Evolutionary conservation across 2,329 filamentous ascomycete genomes (phyloP), one percentile per base, ranked within the genome.

Genomic region (Aureobasidium melanogenum): DNA sequence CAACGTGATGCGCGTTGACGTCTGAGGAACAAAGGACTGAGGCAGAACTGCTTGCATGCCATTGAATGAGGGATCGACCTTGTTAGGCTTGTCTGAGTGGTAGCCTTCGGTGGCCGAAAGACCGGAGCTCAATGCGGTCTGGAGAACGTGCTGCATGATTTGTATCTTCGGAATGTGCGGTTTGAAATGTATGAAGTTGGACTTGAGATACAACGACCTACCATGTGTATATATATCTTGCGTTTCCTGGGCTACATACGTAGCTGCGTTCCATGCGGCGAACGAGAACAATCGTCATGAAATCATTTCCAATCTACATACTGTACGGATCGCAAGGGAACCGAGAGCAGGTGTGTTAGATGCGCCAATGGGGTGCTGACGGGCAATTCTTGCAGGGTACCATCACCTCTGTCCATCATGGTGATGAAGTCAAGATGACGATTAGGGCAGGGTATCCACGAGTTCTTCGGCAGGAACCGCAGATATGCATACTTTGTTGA

Each of bases 111-210:
- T 65, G 5, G 68, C 67, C 34, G 68, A 69, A 34, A 66, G 50
- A 30, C 65, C 65, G 12, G 52, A 15, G 30, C 59, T 26, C 3
- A 70, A 63, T 26, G 66, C 66, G 24, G 65, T 63, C 48, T 70
- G 67, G 17, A 70, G 66, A 19, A 67, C 62, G 61, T 69, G 63
- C 52, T 69, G 67, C 68, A 69, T 69, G 12, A n/a, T 63, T 36
- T 32, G 7, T 14, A n/a, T 47, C 10, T 30, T 56, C n/a, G 5
- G 19, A 19, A 10, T 30, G 28, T 30, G 7, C 7, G 19, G 32
- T 46, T 46, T 38, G 30, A 28, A 2, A n/a, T 32, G 19, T 36
- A n/a, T 10, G n/a, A 32, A n/a, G 4, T 2, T 9, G n/a, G 24
- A 6, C 14, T 15, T 5, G 12, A 15, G 32, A 36, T 15, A 34